Percentiles rank a stretch among this genome's conserved stretches.
Conservation (phyloP, 495 filamentous ascomycete species). For the Penicillium atrosanguineum region DNA sequence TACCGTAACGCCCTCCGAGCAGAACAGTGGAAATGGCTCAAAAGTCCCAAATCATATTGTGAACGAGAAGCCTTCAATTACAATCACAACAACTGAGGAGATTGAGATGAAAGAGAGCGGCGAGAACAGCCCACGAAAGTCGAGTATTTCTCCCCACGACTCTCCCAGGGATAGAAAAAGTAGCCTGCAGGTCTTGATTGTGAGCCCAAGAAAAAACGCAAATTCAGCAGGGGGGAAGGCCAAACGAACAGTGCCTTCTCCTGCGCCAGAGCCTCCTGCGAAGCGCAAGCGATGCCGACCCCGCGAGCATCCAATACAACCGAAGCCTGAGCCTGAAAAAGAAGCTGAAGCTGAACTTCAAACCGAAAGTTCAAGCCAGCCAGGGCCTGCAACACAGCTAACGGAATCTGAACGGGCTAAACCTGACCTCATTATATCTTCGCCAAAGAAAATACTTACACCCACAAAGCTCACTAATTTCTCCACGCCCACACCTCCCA, state of each 20-base stretch:
- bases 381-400: background rate
- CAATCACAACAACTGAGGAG: background rate
- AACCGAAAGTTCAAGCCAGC: background rate
- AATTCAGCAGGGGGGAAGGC: background rate
- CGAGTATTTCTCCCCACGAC: background rate
- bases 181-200: constrained; percentile 17
- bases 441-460: background rate
- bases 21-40: background rate
- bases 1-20: background rate
- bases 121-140: background rate
- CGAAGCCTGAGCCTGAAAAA: background rate
- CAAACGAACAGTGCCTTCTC: constrained; percentile 15
- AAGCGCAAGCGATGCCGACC: constrained; percentile 23
- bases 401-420: background rate
- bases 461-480: background rate
- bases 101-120: background rate
- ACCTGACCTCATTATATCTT: background rate
- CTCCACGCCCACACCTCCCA: background rate
- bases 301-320: background rate
- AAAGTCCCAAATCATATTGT: background rate
- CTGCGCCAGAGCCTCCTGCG: constrained; percentile 13
- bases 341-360: constrained; percentile 1
- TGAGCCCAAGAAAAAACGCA: constrained; percentile 7
- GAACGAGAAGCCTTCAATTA: background rate
- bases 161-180: background rate